These are phyloP conservation scores for Corylus americana DNA, from an alignment of 306 rosid genomes.

Conservation along the genomic window DNA sequence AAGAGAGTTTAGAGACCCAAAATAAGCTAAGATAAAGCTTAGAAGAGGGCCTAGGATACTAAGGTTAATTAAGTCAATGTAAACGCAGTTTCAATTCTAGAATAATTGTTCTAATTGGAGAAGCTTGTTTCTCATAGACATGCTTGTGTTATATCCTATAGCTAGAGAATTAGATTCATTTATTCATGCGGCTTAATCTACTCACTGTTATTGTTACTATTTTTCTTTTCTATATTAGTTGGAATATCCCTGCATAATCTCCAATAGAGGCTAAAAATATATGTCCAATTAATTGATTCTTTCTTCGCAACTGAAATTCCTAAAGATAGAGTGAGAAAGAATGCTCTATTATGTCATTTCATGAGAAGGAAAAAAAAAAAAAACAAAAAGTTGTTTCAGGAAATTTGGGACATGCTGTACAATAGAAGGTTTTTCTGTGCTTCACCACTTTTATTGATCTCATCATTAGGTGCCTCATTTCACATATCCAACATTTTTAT, in stretches of 20 bases:
- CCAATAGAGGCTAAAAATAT: neutral
- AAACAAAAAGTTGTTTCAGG: too few species aligned
- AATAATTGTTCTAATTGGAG: constrained; percentile 21
- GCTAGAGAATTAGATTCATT: neutral
- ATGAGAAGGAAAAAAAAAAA: too few species aligned
- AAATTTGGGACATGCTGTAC: too few species aligned
- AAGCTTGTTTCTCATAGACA: neutral
- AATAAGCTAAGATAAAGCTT: neutral
- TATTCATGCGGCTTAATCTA: neutral
- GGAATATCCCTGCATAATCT: neutral
- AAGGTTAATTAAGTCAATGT: neutral
- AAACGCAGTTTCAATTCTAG: constrained; percentile 3
- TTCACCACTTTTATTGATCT: too few species aligned
- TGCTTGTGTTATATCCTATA: neutral
- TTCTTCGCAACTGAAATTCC: too few species aligned
- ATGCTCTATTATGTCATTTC: too few species aligned
- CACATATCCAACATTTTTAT: too few species aligned
- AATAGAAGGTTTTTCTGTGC: too few species aligned
- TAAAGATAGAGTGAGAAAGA: too few species aligned
- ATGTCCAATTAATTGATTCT: neutral
- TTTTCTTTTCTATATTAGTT: neutral
- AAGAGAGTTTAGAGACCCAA: constrained; percentile 6
- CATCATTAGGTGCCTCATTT: too few species aligned
- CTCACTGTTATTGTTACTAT: neutral
- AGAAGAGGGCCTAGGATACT: constrained; percentile 10